A percentile compares a stretch with the other conserved stretches of the same genome.
Evolutionary conservation across 2,329 filamentous ascomycete species (phyloP).

Genomic region (Knoxdaviesia capensis): DNA sequence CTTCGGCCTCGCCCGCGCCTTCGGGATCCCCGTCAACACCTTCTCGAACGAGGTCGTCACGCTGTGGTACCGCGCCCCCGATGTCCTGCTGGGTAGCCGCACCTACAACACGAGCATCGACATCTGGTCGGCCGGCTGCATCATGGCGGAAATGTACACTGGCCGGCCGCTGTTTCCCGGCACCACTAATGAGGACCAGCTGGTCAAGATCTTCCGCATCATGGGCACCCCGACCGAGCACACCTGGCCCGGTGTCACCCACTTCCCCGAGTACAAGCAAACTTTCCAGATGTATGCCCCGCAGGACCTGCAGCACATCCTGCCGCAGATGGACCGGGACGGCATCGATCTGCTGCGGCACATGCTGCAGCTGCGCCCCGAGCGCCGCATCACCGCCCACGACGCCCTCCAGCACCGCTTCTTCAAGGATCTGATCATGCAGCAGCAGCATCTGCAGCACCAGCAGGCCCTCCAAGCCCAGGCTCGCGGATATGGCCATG

Average conservation of each 20-base stretch:
- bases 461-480: conserved; percentile 19
- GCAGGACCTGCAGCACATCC: conserved; percentile 67
- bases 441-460: conserved; percentile 26
- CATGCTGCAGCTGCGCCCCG: conserved; percentile 84
- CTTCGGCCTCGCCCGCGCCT: conserved; percentile 83
- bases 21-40: conserved; percentile 93
- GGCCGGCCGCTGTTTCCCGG: conserved; percentile 89
- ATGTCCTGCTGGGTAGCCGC: conserved; percentile 79
- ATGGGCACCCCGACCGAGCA: conserved; percentile 96
- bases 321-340: conserved; percentile 73
- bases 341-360: conserved; percentile 74
- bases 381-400: conserved; percentile 72
- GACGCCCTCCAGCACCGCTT: conserved; percentile 80
- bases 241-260: conserved; percentile 85
- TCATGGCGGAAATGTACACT: conserved; percentile 99
- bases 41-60: conserved; percentile 98
- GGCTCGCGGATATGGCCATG: conserved; percentile 17
- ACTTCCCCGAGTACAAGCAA: conserved; percentile 93
- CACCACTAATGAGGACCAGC: conserved; percentile 95
- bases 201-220: conserved; percentile 90
- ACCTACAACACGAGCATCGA: conserved; percentile 99
- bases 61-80: conserved; percentile 90
- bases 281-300: conserved; percentile 90
- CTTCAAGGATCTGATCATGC: conserved; percentile 58
- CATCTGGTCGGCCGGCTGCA: conserved; percentile 97